Evolutionary conservation across 2,329 filamentous ascomycete genomes (phyloP).

Genomic region (Beauveria sp.): DNA sequence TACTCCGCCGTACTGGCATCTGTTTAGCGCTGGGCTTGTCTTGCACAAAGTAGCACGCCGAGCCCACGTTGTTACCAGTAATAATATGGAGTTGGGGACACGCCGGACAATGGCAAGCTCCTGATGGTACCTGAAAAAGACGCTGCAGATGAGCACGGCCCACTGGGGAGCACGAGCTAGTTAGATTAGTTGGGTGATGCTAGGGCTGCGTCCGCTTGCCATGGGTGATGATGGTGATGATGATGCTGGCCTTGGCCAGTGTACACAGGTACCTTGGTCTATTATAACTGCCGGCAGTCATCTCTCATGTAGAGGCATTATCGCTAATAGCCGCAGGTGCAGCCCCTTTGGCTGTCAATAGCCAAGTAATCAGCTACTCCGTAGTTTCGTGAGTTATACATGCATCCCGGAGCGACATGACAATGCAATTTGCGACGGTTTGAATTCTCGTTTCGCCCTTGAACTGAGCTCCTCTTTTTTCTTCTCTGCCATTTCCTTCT

Average conservation of each 20-base stretch:
- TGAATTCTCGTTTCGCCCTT: constrained; percentile 6
- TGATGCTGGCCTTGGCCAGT: background rate
- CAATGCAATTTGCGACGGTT: constrained; percentile 6
- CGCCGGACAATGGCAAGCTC: background rate
- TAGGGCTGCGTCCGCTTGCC: background rate
- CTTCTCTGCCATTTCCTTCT: background rate
- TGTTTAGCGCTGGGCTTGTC: background rate
- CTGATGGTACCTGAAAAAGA: constrained; percentile 2
- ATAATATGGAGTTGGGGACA: background rate
- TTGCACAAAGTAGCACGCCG: background rate
- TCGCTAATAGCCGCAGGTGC: background rate
- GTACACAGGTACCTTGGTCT: background rate
- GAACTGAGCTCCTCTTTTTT: constrained; percentile 1
- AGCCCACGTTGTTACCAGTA: background rate
- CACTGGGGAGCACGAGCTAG: background rate
- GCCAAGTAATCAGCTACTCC: background rate
- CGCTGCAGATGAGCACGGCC: constrained; percentile 6
- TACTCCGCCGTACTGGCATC: background rate
- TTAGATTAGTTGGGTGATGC: background rate
- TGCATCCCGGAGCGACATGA: background rate
- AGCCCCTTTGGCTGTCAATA: background rate
- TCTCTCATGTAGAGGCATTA: background rate
- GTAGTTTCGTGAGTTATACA: background rate
- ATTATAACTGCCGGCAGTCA: background rate
- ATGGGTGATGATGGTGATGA: background rate